These are phyloP conservation scores for Saccharomycopsis hybrid DNA, from an alignment of 1,139 yeast species.

Conservation along the genomic window DNA sequence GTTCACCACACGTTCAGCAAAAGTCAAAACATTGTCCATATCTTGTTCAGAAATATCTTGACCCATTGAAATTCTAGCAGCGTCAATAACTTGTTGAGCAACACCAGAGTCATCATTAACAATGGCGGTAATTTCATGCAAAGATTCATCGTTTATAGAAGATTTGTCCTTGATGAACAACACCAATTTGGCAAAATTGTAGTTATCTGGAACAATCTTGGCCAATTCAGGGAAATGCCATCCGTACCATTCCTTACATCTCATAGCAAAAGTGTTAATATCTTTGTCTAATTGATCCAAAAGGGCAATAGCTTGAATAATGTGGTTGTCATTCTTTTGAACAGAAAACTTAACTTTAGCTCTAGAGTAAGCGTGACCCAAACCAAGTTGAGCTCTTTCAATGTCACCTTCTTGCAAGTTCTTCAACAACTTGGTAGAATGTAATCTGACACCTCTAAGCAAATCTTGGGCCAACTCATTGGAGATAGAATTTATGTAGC, in stretches of 20 bases:
- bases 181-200: conserved; percentile 77
- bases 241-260: conserved; percentile 99
- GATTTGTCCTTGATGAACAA: conserved; percentile 83
- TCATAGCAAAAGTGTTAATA: conserved; percentile 95
- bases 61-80: conserved; percentile 97
- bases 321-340: conserved; percentile 97
- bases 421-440: conserved; percentile 82
- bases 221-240: conserved; percentile 99
- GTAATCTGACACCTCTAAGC: conserved; percentile 89
- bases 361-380: conserved; percentile 98
- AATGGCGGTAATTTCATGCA: conserved; percentile 83
- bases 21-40: conserved; percentile 80
- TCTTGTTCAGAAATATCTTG: conserved; percentile 94
- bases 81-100: conserved; percentile 87
- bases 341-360: conserved; percentile 98
- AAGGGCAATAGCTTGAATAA: conserved; percentile 96
- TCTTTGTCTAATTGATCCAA: conserved; percentile 97
- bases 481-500: conserved; percentile 83
- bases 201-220: conserved; percentile 88
- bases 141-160: conserved; percentile 71
- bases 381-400: conserved; percentile 97
- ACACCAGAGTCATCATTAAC: conserved; percentile 93
- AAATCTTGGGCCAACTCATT: conserved; percentile 92
- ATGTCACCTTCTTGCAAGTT: conserved; percentile 92
- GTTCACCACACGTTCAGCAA: conserved; percentile 92